Conservation (phyloP, 1,139 yeast genomes). For the Saccharomyces hybrid region DNA sequence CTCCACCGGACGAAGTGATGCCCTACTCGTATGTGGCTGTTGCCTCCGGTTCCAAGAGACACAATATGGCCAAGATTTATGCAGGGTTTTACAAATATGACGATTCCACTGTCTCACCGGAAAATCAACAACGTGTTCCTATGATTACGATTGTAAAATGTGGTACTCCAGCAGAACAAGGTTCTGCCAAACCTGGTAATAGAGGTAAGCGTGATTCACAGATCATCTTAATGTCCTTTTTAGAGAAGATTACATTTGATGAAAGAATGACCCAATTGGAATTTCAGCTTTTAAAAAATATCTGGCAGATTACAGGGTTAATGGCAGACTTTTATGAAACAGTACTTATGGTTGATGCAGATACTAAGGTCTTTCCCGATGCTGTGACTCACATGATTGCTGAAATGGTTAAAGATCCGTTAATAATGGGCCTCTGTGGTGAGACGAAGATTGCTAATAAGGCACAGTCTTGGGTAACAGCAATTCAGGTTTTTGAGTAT, state of each 20-base stretch:
- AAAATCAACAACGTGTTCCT: conserved; percentile 86
- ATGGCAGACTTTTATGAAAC: conserved; percentile 83
- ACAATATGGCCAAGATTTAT: conserved; percentile 93
- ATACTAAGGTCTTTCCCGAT: conserved; percentile 86
- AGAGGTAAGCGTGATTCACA: conserved; percentile 98
- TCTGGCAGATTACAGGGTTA: conserved; percentile 82
- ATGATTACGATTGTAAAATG: conserved; percentile 77
- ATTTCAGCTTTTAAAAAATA: conserved; percentile 66
- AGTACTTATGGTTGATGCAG: conserved; percentile 94
- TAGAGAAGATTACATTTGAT: conserved; percentile 86
- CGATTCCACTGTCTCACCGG: conserved; percentile 61
- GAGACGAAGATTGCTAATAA: conserved; percentile 93
- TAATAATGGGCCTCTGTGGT: conserved; percentile 92
- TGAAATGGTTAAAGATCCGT: conserved; percentile 84
- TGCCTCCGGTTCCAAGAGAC: conserved; percentile 86
- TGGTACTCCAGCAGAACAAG: conserved; percentile 81
- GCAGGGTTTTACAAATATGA: conserved; percentile 86
- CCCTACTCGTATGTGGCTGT: conserved; percentile 89
- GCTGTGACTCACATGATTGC: conserved; percentile 89
- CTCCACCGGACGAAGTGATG: conserved; percentile 64
- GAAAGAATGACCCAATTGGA: conserved; percentile 96
- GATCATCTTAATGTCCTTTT: conserved; percentile 83
- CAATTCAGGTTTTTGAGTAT: conserved; percentile 93
- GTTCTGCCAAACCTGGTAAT: conserved; percentile 85
- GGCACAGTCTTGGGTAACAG: conserved; percentile 81